Percentiles rank a stretch among this genome's conserved stretches.
Conservation (phyloP, 108 stramenopile species). For the Stephanodiscus minutulus region DNA sequence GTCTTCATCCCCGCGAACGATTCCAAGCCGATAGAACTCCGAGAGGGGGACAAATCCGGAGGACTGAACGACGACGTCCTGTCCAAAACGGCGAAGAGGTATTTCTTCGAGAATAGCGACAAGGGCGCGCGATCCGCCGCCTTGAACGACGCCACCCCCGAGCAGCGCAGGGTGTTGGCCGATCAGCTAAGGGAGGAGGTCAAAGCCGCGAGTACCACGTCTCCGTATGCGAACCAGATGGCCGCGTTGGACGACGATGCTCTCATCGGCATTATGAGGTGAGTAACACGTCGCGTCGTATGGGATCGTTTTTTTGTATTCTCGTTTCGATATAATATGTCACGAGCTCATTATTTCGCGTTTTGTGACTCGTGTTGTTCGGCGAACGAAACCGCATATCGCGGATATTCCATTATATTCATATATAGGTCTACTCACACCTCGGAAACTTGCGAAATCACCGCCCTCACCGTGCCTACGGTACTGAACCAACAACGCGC, state of each 20-base stretch:
- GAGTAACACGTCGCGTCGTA: neutral
- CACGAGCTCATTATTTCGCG: too few relatives aligned
- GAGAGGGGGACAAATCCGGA: slow-evolving; percentile 55
- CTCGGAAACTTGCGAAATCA: slow-evolving; percentile 68
- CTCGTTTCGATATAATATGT: neutral
- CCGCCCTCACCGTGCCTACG: slow-evolving; percentile 67
- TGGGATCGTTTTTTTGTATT: neutral
- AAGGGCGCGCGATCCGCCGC: slow-evolving; percentile 42
- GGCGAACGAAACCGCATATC: neutral
- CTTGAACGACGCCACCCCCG: slow-evolving; percentile 49
- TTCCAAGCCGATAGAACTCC: slow-evolving; percentile 44
- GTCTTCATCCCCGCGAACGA: slow-evolving; percentile 67
- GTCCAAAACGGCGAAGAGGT: slow-evolving; percentile 64
- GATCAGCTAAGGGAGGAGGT: slow-evolving; percentile 56
- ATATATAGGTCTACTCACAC: slow-evolving; percentile 32
- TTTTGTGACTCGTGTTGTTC: neutral
- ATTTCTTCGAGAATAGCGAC: slow-evolving; percentile 57
- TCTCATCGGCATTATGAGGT: slow-evolving; percentile 51
- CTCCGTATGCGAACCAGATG: slow-evolving; percentile 44
- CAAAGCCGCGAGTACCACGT: slow-evolving; percentile 10
- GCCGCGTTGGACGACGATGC: slow-evolving; percentile 57
- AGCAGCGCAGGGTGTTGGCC: slow-evolving; percentile 58
- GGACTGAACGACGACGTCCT: slow-evolving; percentile 67
- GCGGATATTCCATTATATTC: neutral
- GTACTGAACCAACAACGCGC: slow-evolving; percentile 54